Evolutionary conservation across 768 basidiomycete genomes (phyloP).

Genomic region (Lenzites betulinus): DNA sequence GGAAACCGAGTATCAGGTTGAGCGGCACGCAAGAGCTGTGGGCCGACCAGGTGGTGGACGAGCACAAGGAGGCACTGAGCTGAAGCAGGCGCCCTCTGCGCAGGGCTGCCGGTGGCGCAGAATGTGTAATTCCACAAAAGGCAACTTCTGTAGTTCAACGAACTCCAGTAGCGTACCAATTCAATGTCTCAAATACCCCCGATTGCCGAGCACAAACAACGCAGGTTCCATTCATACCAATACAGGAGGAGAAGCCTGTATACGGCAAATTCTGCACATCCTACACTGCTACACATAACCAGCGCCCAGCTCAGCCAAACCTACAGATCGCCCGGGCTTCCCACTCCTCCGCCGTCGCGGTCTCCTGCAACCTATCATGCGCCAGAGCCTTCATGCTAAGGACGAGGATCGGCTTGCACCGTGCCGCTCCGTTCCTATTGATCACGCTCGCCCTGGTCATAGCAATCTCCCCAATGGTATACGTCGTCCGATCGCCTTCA

Average conservation of each 20-base stretch:
- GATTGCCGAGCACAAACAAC: no score
- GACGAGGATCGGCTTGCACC: constrained; percentile 21
- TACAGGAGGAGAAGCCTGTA: not conserved
- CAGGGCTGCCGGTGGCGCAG: not conserved
- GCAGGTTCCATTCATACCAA: no score
- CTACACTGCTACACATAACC: no score
- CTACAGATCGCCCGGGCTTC: constrained; percentile 21
- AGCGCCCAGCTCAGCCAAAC: constrained; percentile 16
- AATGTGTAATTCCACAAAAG: not conserved
- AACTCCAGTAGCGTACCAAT: no score
- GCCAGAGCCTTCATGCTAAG: constrained; percentile 23
- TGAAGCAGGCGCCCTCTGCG: not conserved
- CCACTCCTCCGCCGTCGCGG: constrained; percentile 12
- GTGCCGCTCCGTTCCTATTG: not conserved
- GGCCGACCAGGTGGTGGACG: not conserved
- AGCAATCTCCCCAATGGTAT: constrained; percentile 5
- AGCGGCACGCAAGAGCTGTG: not conserved
- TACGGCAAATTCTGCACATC: not conserved
- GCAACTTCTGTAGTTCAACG: not conserved
- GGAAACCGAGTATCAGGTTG: not conserved
- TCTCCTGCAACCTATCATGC: constrained; percentile 17
- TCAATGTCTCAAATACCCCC: not conserved
- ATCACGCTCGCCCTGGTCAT: constrained; percentile 1
- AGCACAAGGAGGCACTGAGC: no score
- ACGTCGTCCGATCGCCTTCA: constrained; percentile 1